Percentiles rank a stretch among this genome's conserved stretches.
Evolutionary conservation across 768 basidiomycete genomes (phyloP).

Genomic region (Pulveroboletus ravenelii): DNA sequence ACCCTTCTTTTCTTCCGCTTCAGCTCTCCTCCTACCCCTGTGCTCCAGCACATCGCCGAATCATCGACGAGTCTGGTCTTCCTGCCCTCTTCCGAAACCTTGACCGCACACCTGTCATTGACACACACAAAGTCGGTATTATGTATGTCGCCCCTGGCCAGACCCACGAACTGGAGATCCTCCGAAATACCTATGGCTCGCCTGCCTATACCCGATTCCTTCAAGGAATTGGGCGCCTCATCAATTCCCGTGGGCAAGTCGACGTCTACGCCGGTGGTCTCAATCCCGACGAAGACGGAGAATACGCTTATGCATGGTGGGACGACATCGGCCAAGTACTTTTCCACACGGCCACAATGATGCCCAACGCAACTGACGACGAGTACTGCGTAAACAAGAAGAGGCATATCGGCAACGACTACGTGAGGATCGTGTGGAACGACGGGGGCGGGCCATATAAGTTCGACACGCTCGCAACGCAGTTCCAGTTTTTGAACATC

Average conservation of each 20-base stretch:
- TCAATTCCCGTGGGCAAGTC: slow-evolving; percentile 82
- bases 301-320: slow-evolving; percentile 99
- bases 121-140: slow-evolving; percentile 94
- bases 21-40: slow-evolving; percentile 78
- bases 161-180: slow-evolving; percentile 75
- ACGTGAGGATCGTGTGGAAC: slow-evolving; percentile 95
- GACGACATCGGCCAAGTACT: slow-evolving; percentile 94
- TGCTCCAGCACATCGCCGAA: slow-evolving; percentile 35
- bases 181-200: slow-evolving; percentile 87
- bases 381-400: slow-evolving; percentile 81
- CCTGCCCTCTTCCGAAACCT: slow-evolving; percentile 60
- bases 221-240: slow-evolving; percentile 81
- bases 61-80: slow-evolving; percentile 52
- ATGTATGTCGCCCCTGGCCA: slow-evolving; percentile 95
- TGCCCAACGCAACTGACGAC: slow-evolving; percentile 76
- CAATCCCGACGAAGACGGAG: slow-evolving; percentile 87
- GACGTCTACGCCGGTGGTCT: slow-evolving; percentile 93
- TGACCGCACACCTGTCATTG: slow-evolving; percentile 88
- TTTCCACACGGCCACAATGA: slow-evolving; percentile 95
- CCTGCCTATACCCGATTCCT: slow-evolving; percentile 93
- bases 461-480: slow-evolving; percentile 88
- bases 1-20: slow-evolving; percentile 80
- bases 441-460: slow-evolving; percentile 86
- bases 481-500: slow-evolving; percentile 97
- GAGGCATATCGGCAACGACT: slow-evolving; percentile 94